Conservation (phyloP, 371 early-diverging fungal species). For the Haplosporangium sp. region DNA sequence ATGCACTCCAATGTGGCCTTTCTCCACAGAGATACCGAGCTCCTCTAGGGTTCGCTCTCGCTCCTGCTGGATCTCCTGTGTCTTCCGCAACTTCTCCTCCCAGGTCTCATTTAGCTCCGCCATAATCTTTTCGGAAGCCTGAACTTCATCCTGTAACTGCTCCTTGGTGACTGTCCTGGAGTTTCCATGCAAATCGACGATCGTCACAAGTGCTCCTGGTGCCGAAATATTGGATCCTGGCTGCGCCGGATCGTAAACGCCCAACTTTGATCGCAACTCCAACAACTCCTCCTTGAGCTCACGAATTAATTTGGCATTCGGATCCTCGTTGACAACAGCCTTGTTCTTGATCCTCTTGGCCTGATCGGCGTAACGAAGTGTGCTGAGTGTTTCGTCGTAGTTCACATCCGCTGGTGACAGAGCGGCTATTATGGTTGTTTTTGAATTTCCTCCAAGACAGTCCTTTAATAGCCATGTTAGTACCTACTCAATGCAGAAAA, state of each 20-base stretch:
- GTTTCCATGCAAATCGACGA: conserved; percentile 63
- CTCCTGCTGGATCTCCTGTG: conserved; percentile 79
- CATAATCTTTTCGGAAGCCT: conserved; percentile 89
- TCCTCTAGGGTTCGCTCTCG: conserved; percentile 84
- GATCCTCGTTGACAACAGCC: conserved; percentile 94
- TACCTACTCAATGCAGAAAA: conserved; percentile 56
- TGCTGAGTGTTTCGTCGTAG: conserved; percentile 92
- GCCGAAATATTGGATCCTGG: conserved; percentile 29
- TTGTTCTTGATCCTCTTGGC: conserved; percentile 94
- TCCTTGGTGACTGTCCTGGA: conserved; percentile 66
- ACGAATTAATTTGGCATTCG: conserved; percentile 85
- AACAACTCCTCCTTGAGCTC: conserved; percentile 89
- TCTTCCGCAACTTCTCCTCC: conserved; percentile 85
- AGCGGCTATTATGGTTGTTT: conserved; percentile 94
- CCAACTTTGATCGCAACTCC: conserved; percentile 72
- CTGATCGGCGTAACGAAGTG: conserved; percentile 94
- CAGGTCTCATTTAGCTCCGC: conserved; percentile 85
- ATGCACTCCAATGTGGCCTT: conserved; percentile 82
- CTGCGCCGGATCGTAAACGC: conserved; percentile 70
- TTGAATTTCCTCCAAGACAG: conserved; percentile 93
- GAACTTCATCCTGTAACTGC: conserved; percentile 82
- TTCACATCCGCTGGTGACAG: conserved; percentile 80
- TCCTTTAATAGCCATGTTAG: conserved; percentile 96
- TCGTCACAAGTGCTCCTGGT: conserved; percentile 55
- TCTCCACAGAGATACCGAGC: conserved; percentile 82